Conservation (phyloP, 495 filamentous ascomycete species). For the Hyphodiscus hymeniophilus region DNA sequence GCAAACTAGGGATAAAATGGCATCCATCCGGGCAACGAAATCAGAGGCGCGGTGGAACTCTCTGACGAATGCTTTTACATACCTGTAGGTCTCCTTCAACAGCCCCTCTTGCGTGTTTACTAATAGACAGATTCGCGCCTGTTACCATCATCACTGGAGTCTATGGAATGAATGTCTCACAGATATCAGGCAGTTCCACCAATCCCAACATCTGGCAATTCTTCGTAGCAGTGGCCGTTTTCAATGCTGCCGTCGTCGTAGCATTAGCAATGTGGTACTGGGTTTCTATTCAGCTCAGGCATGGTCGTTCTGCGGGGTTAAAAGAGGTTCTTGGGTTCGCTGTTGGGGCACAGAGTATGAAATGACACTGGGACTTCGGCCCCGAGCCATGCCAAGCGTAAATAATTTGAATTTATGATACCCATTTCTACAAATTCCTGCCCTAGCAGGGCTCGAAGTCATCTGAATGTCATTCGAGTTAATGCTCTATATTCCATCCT, state of each 20-base stretch:
- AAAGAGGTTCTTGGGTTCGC: slow-evolving; percentile 19
- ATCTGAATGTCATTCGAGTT: no score
- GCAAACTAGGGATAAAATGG: slow-evolving; percentile 19
- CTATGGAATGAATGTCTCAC: slow-evolving; percentile 25
- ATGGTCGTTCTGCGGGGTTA: slow-evolving; percentile 7
- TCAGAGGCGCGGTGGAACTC: slow-evolving; percentile 16
- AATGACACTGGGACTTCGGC: neutral
- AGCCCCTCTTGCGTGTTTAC: neutral
- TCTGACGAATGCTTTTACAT: slow-evolving; percentile 24
- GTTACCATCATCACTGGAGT: slow-evolving; percentile 22
- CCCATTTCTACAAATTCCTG: no score
- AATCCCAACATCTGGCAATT: slow-evolving; percentile 25
- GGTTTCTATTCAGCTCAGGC: slow-evolving; percentile 15
- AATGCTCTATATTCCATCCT: no score
- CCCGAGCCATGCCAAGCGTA: no score
- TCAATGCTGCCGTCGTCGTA: slow-evolving; percentile 18
- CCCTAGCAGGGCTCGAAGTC: no score
- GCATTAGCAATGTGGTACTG: slow-evolving; percentile 12
- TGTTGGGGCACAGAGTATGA: slow-evolving; percentile 3
- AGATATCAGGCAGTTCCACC: slow-evolving; percentile 14
- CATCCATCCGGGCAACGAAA: slow-evolving; percentile 9
- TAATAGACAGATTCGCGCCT: slow-evolving; percentile 18
- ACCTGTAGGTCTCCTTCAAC: slow-evolving; percentile 13
- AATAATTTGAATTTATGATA: no score
- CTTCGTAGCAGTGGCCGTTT: slow-evolving; percentile 17